Base-by-base conservation (phyloP, 371 early-diverging fungal genomes). In the Thermomucor indicae-seudaticae region DNA sequence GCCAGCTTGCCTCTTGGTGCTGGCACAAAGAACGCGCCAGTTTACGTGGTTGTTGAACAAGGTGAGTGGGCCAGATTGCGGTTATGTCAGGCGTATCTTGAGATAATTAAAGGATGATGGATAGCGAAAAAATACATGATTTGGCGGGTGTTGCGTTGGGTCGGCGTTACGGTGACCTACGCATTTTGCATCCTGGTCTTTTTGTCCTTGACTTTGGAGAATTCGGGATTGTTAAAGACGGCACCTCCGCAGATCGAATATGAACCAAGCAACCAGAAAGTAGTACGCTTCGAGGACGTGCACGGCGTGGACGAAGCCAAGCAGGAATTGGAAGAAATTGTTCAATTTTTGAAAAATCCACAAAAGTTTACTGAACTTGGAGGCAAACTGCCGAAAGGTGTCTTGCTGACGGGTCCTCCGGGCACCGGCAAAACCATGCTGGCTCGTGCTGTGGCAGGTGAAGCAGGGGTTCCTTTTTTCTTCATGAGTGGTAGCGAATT, bases 301-400 rank as follows among this genome's bases (percentile, higher is more conserved):
- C 94, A 96, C 59, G 99, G 99, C 28, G 93, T 93, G 19, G 96
- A 96, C 47, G 98, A 98, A 69, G 97, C 97, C 17, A 97, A 97
- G 59, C 86, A 89, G 51, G 98, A 97, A 62, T 66, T 98, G 46
- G 87, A 92, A 55, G 99, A 98, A 65, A 76, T 98, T 19, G 98
- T 98, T 7, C 89, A 89, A 47, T 97, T 97, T 53, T 64, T 98
- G 29, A 91, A 88, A 60, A 89, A 94, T 55, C 99, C 99, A 14
- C 76, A 87, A 51, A 78, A 84, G 47, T 98, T 95, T 60, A 88
- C 88, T 40, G 88, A 88, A 50, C 70, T 98, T 5, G 98, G 98
- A 27, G 98, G 95, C 12, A 92, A 92, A 57, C 72, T 97, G 3
- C 98, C 99, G 25, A 94, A 95, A 65, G 97, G 98, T 65, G 92